Evolutionary conservation across 441 rosid genomes (phyloP), one percentile per base, ranked within the genome.

Genomic region (Corymbia calophylla): DNA sequence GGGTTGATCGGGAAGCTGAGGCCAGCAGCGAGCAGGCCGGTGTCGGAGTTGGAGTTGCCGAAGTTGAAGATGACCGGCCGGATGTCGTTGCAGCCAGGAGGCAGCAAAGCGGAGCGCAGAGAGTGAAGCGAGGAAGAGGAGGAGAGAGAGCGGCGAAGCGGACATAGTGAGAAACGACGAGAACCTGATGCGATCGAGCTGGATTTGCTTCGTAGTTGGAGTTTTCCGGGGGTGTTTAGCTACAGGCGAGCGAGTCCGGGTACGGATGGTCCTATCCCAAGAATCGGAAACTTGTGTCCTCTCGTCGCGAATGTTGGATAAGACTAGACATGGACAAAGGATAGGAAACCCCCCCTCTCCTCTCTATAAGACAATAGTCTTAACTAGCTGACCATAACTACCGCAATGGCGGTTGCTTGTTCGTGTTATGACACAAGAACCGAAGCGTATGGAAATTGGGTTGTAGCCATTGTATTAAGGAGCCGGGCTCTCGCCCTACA

Each of bases 31-130:
- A 97, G 98, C 18, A 95, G 97, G 32, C 99, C 99, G 7, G 98
- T 96, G 93, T 96, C 98, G 53, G 98, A 96, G 94, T 96, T 96
- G 8, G 98, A 97, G 90, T 97, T 97, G 12, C 98, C 99, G 56
- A 95, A 96, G 94, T 93, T 95, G 97, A 96, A 97, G 91, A 97
- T 94, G 73, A 96, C 88, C 6, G 98, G 96, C 15, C 93, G 92
- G 23, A 49, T 68, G n/a, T 51, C n/a, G 47, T 90, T 91, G 91
- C 98, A 94, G 81, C 56, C 92, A 23, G 93, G 93, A 87, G 86
- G 93, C 91, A 11, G 68, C 90, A 0, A 89, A 70, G 90, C 86
- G 19, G 7, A 66, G 86, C 4, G 17, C 7, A 1, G n/a, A 70
- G 49, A 89, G 48, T 12, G 88, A 25, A 53, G 18, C 19, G 68